Base-by-base conservation (phyloP, 495 filamentous ascomycete genomes). In the Immersiella caudata region DNA sequence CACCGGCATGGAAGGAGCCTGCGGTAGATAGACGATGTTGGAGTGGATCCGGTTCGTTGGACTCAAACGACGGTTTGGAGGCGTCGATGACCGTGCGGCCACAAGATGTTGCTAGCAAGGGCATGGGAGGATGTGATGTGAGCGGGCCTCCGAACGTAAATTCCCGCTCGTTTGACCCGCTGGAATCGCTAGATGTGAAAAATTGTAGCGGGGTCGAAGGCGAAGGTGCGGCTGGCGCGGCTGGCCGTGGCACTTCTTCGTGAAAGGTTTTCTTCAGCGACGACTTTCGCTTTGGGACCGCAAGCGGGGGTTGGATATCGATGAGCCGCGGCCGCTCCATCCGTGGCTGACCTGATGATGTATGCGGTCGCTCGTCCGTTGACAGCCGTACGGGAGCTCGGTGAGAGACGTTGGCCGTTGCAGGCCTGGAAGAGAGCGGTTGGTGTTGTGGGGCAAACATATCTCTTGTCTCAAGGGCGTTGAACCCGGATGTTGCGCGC, bases 51-150 rank as follows among this genome's bases (percentile, higher is more conserved):
- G 50, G 56, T 9, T 29, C 51, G 22, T 60, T 25, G 14, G 29
- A 62, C 24, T 52, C 57, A 7, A 62, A 65, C 9, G 73, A 68
- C 11, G 72, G 64, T 21, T 60, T 60, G 9, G 74, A 71, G 12
- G 58, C 67, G 50, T 76, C 73, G 35, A 73, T 71, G 49, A 71
- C 51, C 2, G 65, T 73, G 27, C 67, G 62, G 14, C 71, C 70
- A 27, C 64, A 68, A 16, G 68, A 29, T 6, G 66, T 63, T 35
- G 67, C 58, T 14, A 70, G 36, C 1, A 73, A 26, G 0, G 67
- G 55, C 9, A 71, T 50, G 12, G 35, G 27, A 8, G 55, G 9
- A 9, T 51, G 49, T n/a, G 61, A 33, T n/a, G 46, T 6, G 22
- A 64, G 50, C 59, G 59, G 35, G 2, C 29, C 36, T 2, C 52